Evolutionary conservation across 2,329 filamentous ascomycete species (phyloP).

Genomic region (Fusarium anguioides): DNA sequence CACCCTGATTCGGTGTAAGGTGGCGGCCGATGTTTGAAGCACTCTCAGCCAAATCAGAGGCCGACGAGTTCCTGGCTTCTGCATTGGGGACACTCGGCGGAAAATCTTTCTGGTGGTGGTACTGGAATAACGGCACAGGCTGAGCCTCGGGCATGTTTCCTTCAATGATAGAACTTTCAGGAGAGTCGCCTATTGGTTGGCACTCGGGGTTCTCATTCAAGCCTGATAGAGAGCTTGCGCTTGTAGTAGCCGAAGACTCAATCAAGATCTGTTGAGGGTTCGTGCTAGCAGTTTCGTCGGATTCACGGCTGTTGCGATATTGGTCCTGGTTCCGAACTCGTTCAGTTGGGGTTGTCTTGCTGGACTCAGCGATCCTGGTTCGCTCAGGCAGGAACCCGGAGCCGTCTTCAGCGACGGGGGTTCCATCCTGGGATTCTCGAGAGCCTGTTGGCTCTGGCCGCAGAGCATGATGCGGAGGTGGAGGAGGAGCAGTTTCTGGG

Average conservation of each 20-base stretch:
- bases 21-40: slow-evolving; percentile 67
- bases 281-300: slow-evolving; percentile 62
- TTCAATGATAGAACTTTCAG: slow-evolving; percentile 63
- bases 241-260: slow-evolving; percentile 66
- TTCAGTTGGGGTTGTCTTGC: slow-evolving; percentile 49
- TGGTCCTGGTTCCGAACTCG: slow-evolving; percentile 50
- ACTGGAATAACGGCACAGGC: slow-evolving; percentile 68
- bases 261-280: slow-evolving; percentile 61
- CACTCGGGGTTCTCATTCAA: slow-evolving; percentile 60
- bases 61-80: slow-evolving; percentile 59
- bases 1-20: slow-evolving; percentile 68
- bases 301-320: slow-evolving; percentile 64
- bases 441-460: slow-evolving; percentile 16
- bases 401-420: slow-evolving; percentile 6
- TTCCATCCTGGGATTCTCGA: slow-evolving; percentile 22
- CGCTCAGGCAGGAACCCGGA: slow-evolving; percentile 15
- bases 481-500: slow-evolving; percentile 52
- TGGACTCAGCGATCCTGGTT: slow-evolving; percentile 38
- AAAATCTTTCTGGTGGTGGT: slow-evolving; percentile 67
- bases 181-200: slow-evolving; percentile 58
- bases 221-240: slow-evolving; percentile 66
- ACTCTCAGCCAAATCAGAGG: slow-evolving; percentile 63
- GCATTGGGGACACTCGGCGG: slow-evolving; percentile 57
- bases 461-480: slow-evolving; percentile 46
- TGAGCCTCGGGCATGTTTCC: slow-evolving; percentile 55